Base-by-base conservation (phyloP, 75 land plant species). In the Sequoia sempervirens region DNA sequence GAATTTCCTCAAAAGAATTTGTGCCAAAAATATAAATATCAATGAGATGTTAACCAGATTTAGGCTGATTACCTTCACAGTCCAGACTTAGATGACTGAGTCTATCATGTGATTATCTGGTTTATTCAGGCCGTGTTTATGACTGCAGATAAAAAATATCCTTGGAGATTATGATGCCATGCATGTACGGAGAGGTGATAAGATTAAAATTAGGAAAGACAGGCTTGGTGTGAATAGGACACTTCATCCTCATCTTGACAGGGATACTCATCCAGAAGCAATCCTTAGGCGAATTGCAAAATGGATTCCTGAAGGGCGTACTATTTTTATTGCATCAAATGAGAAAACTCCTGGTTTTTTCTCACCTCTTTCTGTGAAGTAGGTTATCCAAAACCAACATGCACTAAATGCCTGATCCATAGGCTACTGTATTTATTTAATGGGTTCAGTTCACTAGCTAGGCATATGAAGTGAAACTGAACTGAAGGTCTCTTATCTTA, bases 141-240 rank as follows among this genome's bases (percentile, higher is more conserved):
- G 38, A 36, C n/a, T n/a, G 79, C 90, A 96, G 98, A 91, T 96
- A 28, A 92, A 86, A 78, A 79, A 69, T 23, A 80, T 86, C 17
- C 90, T 96, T 80, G 92, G 90, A 75, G 96, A 93, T 81, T 96
- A 96, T 90, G 99, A 96, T 93, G 94, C 94, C 52, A 90, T 96
- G 13, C 99, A 96, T 89, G 99, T 96, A 79, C 91, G 99, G 41
- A 86, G 99, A 88, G 99, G 97, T 14, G 99, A 96, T 85, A 94
- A 86, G 81, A 64, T 96, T 20, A 95, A 93, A 82, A 87, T 91
- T 79, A 90, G 95, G 47, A 96, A 95, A 82, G 97, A 93, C 82
- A 86, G 93, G 76, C 91, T 90, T 87, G 99, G 97, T 78, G 95
- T 90, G 74, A 83, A 81, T 4, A 74, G 93, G 79, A 91, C 83